Conservation (phyloP, 1,284 basidiomycete genomes). For the Leucoagaricus sp. region DNA sequence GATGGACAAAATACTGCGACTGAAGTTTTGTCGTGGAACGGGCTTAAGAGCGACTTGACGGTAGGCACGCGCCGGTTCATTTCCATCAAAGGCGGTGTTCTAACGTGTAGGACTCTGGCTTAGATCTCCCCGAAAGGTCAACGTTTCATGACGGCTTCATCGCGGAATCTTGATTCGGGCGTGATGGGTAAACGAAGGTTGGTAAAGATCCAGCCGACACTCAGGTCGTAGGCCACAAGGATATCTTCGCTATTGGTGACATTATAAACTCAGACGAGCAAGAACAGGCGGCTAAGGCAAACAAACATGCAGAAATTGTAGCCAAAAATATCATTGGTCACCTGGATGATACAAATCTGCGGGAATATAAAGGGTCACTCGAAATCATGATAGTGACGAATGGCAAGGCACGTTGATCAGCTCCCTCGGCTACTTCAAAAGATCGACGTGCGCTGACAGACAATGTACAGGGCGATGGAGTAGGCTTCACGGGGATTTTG, state of each 20-base stretch:
- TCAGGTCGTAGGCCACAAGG: slow-evolving; percentile 51
- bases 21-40: slow-evolving; percentile 49
- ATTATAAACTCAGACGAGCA: slow-evolving; percentile 59
- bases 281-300: slow-evolving; percentile 56
- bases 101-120: slow-evolving; percentile 29
- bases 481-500: slow-evolving; percentile 44
- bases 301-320: slow-evolving; percentile 44
- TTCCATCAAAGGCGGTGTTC: not conserved
- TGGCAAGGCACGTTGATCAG: slow-evolving; percentile 44
- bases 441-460: not conserved
- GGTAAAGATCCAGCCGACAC: slow-evolving; percentile 51
- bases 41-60: slow-evolving; percentile 52
- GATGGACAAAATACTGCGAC: slow-evolving; percentile 42
- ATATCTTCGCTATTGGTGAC: slow-evolving; percentile 66
- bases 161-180: slow-evolving; percentile 38
- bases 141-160: slow-evolving; percentile 55
- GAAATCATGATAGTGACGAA: slow-evolving; percentile 60
- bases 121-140: slow-evolving; percentile 54
- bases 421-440: not conserved
- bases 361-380: slow-evolving; percentile 48
- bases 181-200: slow-evolving; percentile 43
- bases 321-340: slow-evolving; percentile 51
- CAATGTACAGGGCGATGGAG: slow-evolving; percentile 44
- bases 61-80: slow-evolving; percentile 14
- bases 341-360: slow-evolving; percentile 37